phyloP scores from a whole-genome alignment of 2,329 filamentous ascomycete genomes.

The Penicillium sp. region DNA sequence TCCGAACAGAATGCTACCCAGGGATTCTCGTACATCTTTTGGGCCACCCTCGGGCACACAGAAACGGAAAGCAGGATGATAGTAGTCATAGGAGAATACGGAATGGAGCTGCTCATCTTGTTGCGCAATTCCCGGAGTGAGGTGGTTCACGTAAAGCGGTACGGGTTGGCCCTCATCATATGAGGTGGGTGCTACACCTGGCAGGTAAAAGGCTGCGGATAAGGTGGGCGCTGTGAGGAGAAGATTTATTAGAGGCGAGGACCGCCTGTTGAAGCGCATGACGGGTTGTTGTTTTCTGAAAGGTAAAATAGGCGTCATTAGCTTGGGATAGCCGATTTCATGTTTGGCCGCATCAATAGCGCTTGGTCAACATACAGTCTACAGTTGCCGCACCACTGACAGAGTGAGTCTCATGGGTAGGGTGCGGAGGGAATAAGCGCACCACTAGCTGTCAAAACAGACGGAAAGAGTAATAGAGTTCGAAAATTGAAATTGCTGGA shows the following conservation, averaged over 20 bases:
- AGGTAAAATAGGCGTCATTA: slow-evolving; percentile 20
- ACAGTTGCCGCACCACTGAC: slow-evolving; percentile 24
- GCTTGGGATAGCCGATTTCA: slow-evolving; percentile 22
- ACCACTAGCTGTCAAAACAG: not conserved
- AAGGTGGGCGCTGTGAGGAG: slow-evolving; percentile 39
- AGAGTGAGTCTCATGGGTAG: slow-evolving; percentile 18
- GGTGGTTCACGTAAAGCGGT: slow-evolving; percentile 88
- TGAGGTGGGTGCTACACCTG: slow-evolving; percentile 90
- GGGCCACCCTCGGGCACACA: slow-evolving; percentile 80
- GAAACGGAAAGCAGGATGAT: slow-evolving; percentile 85
- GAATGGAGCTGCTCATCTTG: slow-evolving; percentile 83
- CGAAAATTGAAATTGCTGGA: not conserved
- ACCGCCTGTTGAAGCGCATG: slow-evolving; percentile 42
- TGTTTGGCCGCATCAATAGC: slow-evolving; percentile 16
- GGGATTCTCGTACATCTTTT: slow-evolving; percentile 79
- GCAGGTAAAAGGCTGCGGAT: slow-evolving; percentile 85
- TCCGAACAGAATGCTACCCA: slow-evolving; percentile 96
- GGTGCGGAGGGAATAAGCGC: not conserved
- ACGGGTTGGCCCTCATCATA: slow-evolving; percentile 82
- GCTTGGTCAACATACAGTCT: slow-evolving; percentile 24
- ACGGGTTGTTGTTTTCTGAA: slow-evolving; percentile 30
- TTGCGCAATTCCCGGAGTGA: slow-evolving; percentile 80
- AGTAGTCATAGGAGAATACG: slow-evolving; percentile 97
- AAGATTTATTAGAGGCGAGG: slow-evolving; percentile 35
- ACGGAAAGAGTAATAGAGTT: not conserved